Conservation (phyloP, 257 asterid species). For the Salvia hispanica region DNA sequence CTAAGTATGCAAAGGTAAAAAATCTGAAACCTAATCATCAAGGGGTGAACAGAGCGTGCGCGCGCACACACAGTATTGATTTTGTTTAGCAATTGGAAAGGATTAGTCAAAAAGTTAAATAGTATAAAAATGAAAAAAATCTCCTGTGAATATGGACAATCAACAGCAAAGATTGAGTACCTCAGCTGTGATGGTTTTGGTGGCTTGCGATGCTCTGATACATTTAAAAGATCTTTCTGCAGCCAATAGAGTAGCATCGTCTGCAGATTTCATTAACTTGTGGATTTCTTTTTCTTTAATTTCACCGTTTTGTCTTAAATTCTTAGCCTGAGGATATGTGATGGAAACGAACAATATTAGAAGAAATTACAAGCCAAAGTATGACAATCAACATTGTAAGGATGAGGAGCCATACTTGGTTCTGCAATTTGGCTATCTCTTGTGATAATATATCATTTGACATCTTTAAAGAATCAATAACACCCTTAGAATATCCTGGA, state of each 20-base stretch:
- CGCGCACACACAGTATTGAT: too few relatives aligned
- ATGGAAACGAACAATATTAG: background rate
- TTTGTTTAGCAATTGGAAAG: too few relatives aligned
- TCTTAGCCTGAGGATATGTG: conserved; percentile 47
- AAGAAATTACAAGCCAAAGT: conserved; percentile 9
- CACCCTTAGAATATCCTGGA: conserved; percentile 80
- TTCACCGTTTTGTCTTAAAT: conserved; percentile 65
- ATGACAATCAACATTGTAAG: conserved; percentile 5
- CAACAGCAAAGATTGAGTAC: conserved; percentile 30
- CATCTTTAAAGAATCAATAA: conserved; percentile 74
- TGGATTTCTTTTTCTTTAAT: conserved; percentile 64
- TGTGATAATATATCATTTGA: conserved; percentile 72
- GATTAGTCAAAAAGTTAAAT: background rate
- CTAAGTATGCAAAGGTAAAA: too few relatives aligned
- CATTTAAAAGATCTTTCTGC: conserved; percentile 65
- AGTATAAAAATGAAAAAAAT: conserved; percentile 13
- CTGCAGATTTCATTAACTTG: conserved; percentile 55
- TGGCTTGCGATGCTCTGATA: conserved; percentile 50
- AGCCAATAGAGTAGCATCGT: conserved; percentile 57
- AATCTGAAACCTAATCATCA: too few relatives aligned
- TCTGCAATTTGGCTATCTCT: conserved; percentile 71
- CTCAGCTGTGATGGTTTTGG: conserved; percentile 61
- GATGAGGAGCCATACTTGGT: conserved; percentile 51
- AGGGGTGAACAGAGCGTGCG: too few relatives aligned
- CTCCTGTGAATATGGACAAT: too few relatives aligned